Base-by-base conservation (phyloP, 202 grass and related monocot species). In the Bolboschoenoplectus hybrid region DNA sequence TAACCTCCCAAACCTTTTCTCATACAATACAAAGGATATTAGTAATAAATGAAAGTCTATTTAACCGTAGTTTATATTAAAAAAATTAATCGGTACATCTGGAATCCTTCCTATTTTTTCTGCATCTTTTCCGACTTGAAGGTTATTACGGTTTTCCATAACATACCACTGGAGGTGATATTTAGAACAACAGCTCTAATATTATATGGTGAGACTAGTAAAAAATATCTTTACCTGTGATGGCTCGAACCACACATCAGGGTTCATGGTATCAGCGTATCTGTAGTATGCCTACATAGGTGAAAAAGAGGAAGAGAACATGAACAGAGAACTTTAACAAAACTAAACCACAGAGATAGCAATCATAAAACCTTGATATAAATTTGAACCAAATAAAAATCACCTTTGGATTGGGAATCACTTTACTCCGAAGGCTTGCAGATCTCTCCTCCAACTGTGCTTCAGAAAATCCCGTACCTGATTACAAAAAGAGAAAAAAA, bases 401-500 rank as follows among this genome's bases (percentile, higher is more conserved):
- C 86, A 99, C 97, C 93, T 96, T 99, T 38, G 97, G 93, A 64
- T 90, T 96, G 73, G 90, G 62, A 89, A 99, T 90, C 81, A 90
- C 92, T 99, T 99, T 96, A 90, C 85, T 90, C 67, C 86, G 84
- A 91, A 98, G 93, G 80, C 93, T 96, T 10, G 88, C 73, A 63
- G 93, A 94, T 80, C 92, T 79, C 85, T 96, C 91, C 87, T 96
- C 97, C 74, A 98, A 93, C 71, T 96, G 93, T 89, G 89, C 86
- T 80, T 98, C 97, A 89, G 97, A 98, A 94, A 98, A 98, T 63
- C 97, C 97, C 79, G 97, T 98, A 88, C 97, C 97, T 98, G 80
- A 71, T 89, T 72, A 69, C 51, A 13, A 56, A 76, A 80, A 38
- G 36, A 61, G 53, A 26, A 19, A 68, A 39, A 64, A 63, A 70